These are phyloP conservation scores for Ustanciosporium gigantosporum DNA, from an alignment of 1,284 basidiomycete species.

Conservation along the genomic window DNA sequence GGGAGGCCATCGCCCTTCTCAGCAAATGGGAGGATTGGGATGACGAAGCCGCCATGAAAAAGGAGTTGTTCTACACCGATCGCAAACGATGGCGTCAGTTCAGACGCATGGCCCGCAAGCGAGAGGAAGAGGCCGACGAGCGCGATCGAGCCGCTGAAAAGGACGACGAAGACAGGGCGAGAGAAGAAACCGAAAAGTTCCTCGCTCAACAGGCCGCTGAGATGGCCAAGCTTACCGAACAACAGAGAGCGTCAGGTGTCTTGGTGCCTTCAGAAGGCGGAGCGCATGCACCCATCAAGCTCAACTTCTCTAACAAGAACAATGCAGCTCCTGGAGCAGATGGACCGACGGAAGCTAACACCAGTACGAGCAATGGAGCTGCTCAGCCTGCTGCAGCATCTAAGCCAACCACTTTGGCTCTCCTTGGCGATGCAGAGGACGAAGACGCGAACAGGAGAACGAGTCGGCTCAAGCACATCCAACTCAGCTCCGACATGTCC, in stretches of 20 bases:
- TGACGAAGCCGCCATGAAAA: conserved; percentile 19
- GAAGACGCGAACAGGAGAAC: conserved; percentile 31
- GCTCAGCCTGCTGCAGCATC: background rate
- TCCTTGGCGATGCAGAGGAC: conserved; percentile 47
- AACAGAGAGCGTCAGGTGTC: conserved; percentile 49
- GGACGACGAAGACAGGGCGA: conserved; percentile 30
- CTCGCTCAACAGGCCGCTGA: conserved; percentile 52
- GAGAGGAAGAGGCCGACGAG: conserved; percentile 47
- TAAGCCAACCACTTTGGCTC: background rate
- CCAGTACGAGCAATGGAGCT: background rate
- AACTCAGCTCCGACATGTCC: conserved; percentile 29
- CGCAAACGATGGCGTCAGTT: conserved; percentile 49
- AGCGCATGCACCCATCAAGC: conserved; percentile 44
- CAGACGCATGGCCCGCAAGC: conserved; percentile 21
- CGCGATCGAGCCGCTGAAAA: conserved; percentile 26
- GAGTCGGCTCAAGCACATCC: conserved; percentile 39
- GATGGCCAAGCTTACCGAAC: conserved; percentile 45
- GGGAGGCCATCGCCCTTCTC: conserved; percentile 10
- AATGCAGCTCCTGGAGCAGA: conserved; percentile 1
- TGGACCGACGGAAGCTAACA: background rate
- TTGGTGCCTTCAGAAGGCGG: conserved; percentile 34
- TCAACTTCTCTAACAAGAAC: conserved; percentile 34
- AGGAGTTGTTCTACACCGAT: conserved; percentile 45
- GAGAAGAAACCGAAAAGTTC: conserved; percentile 50
- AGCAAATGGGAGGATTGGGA: conserved; percentile 30